Evolutionary conservation across 495 filamentous ascomycete species (phyloP).

Genomic region (Neurospora pannonica): DNA sequence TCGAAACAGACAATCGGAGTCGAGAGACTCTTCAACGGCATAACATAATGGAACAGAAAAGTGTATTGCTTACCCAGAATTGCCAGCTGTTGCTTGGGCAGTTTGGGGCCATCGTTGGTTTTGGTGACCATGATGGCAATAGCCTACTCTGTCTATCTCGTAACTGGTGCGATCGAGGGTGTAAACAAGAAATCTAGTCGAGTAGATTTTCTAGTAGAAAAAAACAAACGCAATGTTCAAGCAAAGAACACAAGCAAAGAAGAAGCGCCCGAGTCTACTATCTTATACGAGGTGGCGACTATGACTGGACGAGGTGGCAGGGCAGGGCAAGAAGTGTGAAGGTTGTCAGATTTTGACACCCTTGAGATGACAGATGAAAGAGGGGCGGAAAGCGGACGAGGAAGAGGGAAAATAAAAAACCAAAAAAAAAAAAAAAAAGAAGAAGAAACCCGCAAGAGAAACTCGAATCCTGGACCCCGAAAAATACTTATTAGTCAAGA

Average conservation of each 20-base stretch:
- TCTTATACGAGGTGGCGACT: background rate
- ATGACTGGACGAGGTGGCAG: background rate
- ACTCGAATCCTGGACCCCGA: background rate
- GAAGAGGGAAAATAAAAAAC: background rate
- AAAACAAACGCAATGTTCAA: background rate
- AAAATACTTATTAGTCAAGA: background rate
- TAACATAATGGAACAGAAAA: too few species aligned
- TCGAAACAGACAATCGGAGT: too few species aligned
- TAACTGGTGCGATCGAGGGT: background rate
- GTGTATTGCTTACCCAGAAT: constrained; percentile 57
- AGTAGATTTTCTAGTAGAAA: background rate
- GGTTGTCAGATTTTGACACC: background rate
- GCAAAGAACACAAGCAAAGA: background rate
- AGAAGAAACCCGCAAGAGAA: background rate
- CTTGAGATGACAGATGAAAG: background rate
- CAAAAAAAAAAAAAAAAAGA: background rate
- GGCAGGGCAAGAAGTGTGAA: background rate
- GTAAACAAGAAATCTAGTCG: background rate
- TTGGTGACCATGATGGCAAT: constrained; percentile 22
- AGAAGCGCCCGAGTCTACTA: background rate
- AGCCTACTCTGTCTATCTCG: background rate
- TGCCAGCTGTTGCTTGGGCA: constrained; percentile 40
- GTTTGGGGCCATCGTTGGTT: constrained; percentile 27
- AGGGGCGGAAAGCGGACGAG: background rate
- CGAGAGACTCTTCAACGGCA: background rate